Base-by-base conservation (phyloP, 2,329 filamentous ascomycete genomes). In the Fusarium sp. region DNA sequence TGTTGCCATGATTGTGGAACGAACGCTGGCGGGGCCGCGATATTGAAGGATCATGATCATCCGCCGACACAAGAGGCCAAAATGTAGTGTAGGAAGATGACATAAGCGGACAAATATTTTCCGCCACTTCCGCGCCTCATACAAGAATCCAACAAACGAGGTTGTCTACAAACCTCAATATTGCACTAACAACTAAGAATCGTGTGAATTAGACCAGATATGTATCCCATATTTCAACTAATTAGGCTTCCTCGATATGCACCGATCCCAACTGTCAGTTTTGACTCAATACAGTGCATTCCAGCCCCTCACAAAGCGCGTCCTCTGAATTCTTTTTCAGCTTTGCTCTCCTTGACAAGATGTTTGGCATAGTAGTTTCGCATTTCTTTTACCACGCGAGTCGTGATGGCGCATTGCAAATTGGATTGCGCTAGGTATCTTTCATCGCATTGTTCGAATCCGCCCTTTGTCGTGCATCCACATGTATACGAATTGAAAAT, bases 391-490 rank as follows among this genome's bases (percentile, higher is more conserved):
- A 38, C 37, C 12, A 38, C 23, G 15, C 48, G 37, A 23, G 44
- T 49, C 18, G 41, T 11, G 13, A 29, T 59, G 16, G 38, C 41
- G 29, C 41, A 59, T 15, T 26, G 31, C 8, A 54, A 24, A 10
- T 54, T 54, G 11, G 38, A 38, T 7, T 29, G n/a, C 3, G 56
- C 48, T 8, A 54, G 18, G 11, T 46, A 54, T 13, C 26, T 46
- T 15, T 21, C 41, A 16, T 59, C 31, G 33, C 56, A 59, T 21
- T 59, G 48, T 8, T 37, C 23, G 11, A 59, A 54, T n/a, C 54
- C 56, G 20, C 48, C 56, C 5, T 47, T 47, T 6, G 8, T 26
- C 6, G n/a, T 9, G 15, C 56, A 59, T 9, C 56, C 48, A 21
- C 48, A 47, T 10, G 31, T 29, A 15, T 59, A 59, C 8, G 29